Evolutionary conservation across 2,329 filamentous ascomycete species (phyloP).

Genomic region (Colletotrichum australisinense): DNA sequence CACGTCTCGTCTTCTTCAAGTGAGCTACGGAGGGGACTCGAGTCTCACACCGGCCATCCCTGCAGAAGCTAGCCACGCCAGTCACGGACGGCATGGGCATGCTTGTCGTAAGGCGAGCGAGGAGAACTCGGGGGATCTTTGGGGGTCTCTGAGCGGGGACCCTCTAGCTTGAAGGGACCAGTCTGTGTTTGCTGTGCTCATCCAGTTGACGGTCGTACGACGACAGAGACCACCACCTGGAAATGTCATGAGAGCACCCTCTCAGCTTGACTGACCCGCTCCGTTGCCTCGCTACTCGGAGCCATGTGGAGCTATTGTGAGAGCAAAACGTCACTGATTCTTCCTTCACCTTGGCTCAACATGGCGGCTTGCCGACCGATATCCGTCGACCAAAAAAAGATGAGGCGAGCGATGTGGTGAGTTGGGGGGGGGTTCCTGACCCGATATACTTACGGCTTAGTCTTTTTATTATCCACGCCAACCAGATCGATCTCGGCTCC

Average conservation of each 20-base stretch:
- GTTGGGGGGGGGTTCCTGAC: neutral
- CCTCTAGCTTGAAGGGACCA: neutral
- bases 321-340: neutral
- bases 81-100: slow-evolving; percentile 20
- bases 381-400: neutral
- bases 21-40: neutral
- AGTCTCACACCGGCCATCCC: slow-evolving; percentile 5
- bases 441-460: neutral
- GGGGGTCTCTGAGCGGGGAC: neutral
- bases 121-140: slow-evolving; percentile 7
- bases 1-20: slow-evolving; percentile 32
- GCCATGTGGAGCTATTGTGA: slow-evolving; percentile 10
- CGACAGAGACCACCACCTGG: neutral
- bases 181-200: neutral
- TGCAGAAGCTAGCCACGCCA: slow-evolving; percentile 23
- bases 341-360: neutral
- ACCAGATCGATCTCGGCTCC: neutral
- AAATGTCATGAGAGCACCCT: slow-evolving; percentile 11
- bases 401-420: slow-evolving; percentile 9
- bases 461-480: neutral
- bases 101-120: slow-evolving; percentile 23
- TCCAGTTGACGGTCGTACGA: slow-evolving; percentile 14
- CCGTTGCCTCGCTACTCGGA: neutral
- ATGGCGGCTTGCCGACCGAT: neutral
- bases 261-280: neutral